Evolutionary conservation across 2,329 filamentous ascomycete species (phyloP).

Genomic region (Diaporthe destruens): DNA sequence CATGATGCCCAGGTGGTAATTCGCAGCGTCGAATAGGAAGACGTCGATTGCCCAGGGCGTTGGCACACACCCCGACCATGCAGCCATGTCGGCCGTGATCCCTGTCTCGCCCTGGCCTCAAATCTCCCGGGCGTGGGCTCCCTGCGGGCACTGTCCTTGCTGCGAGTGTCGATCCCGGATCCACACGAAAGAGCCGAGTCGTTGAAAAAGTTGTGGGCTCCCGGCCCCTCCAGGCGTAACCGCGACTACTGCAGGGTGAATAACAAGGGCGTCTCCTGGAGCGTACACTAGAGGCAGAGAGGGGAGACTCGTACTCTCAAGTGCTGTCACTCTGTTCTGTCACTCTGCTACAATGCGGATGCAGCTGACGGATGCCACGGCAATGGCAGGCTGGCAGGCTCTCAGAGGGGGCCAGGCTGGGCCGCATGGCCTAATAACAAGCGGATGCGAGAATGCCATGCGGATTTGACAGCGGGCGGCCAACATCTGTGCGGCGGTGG

Average conservation of each 20-base stretch:
- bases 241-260: constrained; percentile 11
- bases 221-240: neutral
- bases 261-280: neutral
- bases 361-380: neutral
- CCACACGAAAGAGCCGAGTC: constrained; percentile 2
- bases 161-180: constrained; percentile 8
- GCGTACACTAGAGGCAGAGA: too few relatives aligned
- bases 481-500: constrained; percentile 9
- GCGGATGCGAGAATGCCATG: constrained; percentile 25
- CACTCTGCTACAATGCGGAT: neutral
- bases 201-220: neutral
- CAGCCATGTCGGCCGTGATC: neutral
- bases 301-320: neutral
- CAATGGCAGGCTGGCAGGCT: neutral
- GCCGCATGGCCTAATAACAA: neutral
- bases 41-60: neutral
- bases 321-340: neutral
- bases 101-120: constrained; percentile 13
- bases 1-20: neutral
- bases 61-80: neutral
- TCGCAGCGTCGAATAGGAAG: constrained; percentile 8
- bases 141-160: constrained; percentile 21
- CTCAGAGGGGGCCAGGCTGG: too few relatives aligned
- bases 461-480: constrained; percentile 8
- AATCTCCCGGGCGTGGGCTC: constrained; percentile 13